phyloP scores from a whole-genome alignment of 371 early-diverging fungal species.

The Mucor velutinosus region DNA sequence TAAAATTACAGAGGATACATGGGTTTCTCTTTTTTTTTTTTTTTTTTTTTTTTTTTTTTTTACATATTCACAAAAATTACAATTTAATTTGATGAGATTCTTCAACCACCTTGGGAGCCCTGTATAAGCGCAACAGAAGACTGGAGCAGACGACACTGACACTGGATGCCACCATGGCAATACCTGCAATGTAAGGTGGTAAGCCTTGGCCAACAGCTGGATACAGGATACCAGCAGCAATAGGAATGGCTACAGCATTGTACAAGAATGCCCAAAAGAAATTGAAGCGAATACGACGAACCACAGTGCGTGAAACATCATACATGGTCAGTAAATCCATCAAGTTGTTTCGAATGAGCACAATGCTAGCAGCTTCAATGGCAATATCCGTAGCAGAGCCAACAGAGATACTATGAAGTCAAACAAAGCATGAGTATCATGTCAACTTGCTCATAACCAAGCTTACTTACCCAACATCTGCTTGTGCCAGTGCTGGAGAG shows the following conservation, averaged over 20 bases:
- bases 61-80: not conserved
- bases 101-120: conserved; percentile 31
- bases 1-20: not conserved
- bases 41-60: not conserved
- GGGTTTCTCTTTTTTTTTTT: not conserved
- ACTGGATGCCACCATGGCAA: conserved; percentile 83
- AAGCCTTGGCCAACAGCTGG: conserved; percentile 53
- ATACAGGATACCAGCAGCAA: conserved; percentile 80
- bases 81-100: conserved; percentile 21
- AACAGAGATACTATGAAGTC: conserved; percentile 49
- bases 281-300: conserved; percentile 75
- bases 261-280: conserved; percentile 84
- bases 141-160: conserved; percentile 77
- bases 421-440: not conserved
- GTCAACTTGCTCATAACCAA: not conserved
- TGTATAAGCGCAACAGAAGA: conserved; percentile 62
- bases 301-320: conserved; percentile 62
- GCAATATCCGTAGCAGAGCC: conserved; percentile 84
- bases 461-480: conserved; percentile 72
- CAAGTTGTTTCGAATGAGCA: conserved; percentile 73
- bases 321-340: conserved; percentile 70
- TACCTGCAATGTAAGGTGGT: conserved; percentile 76
- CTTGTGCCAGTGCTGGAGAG: conserved; percentile 86
- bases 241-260: conserved; percentile 76
- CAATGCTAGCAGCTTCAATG: conserved; percentile 76